Percentiles rank a stretch among this genome's conserved stretches.
Conservation (phyloP, 2,329 filamentous ascomycete genomes). For the Erysiphe neolycopersici region DNA sequence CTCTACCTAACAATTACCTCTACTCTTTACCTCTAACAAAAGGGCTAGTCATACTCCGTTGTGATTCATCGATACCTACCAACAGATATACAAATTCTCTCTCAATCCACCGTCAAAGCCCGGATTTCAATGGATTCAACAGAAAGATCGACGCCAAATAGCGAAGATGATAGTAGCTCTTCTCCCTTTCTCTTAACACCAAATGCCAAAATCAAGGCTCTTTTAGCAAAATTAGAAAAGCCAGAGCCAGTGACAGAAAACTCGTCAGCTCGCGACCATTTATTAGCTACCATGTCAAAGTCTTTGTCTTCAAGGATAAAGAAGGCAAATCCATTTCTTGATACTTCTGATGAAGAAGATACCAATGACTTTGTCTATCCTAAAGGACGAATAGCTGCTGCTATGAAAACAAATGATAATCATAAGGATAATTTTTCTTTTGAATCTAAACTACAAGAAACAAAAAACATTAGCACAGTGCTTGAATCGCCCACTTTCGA, state of each 20-base stretch:
- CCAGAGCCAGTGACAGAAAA: slow-evolving; percentile 16
- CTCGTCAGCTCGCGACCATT: slow-evolving; percentile 6
- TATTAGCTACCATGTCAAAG: slow-evolving; percentile 3
- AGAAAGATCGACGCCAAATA: not conserved
- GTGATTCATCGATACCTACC: no score
- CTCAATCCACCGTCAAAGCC: no score
- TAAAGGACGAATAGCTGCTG: not conserved
- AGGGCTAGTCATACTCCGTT: no score
- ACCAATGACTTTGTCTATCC: slow-evolving; percentile 1
- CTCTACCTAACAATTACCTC: no score
- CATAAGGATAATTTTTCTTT: not conserved
- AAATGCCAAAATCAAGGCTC: slow-evolving; percentile 25
- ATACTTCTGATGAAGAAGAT: slow-evolving; percentile 17
- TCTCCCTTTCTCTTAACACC: slow-evolving; percentile 20
- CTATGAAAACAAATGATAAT: not conserved
- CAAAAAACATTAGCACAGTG: no score
- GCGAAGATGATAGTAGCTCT: slow-evolving; percentile 13
- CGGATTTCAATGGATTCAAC: not conserved
- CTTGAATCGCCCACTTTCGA: no score
- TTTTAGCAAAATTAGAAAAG: slow-evolving; percentile 24
- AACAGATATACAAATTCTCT: no score
- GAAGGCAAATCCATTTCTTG: not conserved
- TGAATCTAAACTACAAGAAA: no score
- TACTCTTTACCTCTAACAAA: no score
- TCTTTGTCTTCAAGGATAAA: not conserved